Evolutionary conservation across 2,329 filamentous ascomycete species (phyloP).

Genomic region (Colletotrichum magnum): DNA sequence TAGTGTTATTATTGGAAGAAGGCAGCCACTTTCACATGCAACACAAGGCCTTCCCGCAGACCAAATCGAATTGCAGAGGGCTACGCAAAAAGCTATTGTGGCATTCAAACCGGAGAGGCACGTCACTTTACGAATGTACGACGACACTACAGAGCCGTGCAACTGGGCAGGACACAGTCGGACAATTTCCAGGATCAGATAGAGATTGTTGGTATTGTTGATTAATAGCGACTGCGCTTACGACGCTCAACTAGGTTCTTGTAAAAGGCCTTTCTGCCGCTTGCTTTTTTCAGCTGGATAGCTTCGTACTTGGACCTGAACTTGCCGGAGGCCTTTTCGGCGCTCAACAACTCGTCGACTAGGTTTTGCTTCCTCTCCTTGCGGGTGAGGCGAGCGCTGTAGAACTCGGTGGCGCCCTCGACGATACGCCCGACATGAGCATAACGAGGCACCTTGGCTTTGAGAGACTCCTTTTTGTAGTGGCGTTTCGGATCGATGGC

Average conservation of each 20-base stretch:
- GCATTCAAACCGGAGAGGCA: too few relatives aligned
- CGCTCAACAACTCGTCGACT: slow-evolving; percentile 84
- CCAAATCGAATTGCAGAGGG: too few relatives aligned
- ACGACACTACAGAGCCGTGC: too few relatives aligned
- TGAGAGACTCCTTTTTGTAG: slow-evolving; percentile 88
- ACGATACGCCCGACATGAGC: slow-evolving; percentile 92
- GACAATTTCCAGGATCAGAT: background rate
- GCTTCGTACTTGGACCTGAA: slow-evolving; percentile 91
- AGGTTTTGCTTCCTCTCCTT: slow-evolving; percentile 91
- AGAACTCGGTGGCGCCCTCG: slow-evolving; percentile 90
- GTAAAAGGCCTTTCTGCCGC: slow-evolving; percentile 92
- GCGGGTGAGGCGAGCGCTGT: slow-evolving; percentile 83
- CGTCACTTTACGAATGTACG: too few relatives aligned
- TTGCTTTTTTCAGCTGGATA: slow-evolving; percentile 85
- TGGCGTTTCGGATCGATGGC: slow-evolving; percentile 90
- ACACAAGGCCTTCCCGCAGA: too few relatives aligned
- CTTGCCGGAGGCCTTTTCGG: slow-evolving; percentile 75
- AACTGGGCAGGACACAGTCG: too few relatives aligned
- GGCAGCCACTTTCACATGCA: too few relatives aligned
- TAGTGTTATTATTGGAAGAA: too few relatives aligned
- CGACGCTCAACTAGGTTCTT: slow-evolving; percentile 76
- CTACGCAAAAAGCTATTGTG: too few relatives aligned
- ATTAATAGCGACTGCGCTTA: slow-evolving; percentile 44
- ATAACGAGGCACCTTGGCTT: slow-evolving; percentile 81
- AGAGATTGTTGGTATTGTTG: background rate